Conservation (phyloP, 2,329 filamentous ascomycete species). For the Claviceps pazoutovae region DNA sequence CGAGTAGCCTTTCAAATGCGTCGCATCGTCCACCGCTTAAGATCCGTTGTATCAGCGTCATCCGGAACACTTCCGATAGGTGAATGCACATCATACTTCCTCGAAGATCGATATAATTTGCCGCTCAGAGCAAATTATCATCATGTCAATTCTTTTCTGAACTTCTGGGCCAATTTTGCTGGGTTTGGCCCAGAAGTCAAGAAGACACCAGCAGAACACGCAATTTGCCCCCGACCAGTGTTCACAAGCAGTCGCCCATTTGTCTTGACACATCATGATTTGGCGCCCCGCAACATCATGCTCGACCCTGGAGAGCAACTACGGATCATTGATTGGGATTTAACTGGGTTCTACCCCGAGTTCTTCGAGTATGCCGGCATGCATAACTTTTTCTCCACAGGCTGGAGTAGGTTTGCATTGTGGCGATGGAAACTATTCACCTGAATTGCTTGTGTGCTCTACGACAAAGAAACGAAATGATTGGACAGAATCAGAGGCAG, state of each 20-base stretch:
- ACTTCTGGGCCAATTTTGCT: neutral
- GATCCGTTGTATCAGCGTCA: neutral
- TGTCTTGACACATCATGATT: neutral
- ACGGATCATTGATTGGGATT: neutral
- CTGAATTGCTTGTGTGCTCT: neutral
- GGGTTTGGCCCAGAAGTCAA: neutral
- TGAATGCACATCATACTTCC: neutral
- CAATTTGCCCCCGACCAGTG: neutral
- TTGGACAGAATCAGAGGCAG: neutral
- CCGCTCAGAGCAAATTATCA: neutral
- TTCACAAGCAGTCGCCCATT: neutral
- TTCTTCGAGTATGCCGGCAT: neutral
- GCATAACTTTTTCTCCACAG: neutral
- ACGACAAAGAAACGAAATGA: neutral
- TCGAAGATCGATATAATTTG: neutral
- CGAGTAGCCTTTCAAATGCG: neutral
- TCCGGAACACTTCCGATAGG: neutral
- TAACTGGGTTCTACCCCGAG: neutral
- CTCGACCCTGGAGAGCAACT: neutral
- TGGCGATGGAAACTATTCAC: neutral
- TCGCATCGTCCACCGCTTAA: neutral
- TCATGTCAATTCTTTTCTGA: neutral
- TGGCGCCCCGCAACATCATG: neutral
- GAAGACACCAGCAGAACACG: neutral
- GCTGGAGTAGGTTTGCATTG: neutral